Evolutionary conservation across 345 rosid species (phyloP), one percentile per base, ranked within the genome.

Genomic region (Psidium friedrichsthalianum): DNA sequence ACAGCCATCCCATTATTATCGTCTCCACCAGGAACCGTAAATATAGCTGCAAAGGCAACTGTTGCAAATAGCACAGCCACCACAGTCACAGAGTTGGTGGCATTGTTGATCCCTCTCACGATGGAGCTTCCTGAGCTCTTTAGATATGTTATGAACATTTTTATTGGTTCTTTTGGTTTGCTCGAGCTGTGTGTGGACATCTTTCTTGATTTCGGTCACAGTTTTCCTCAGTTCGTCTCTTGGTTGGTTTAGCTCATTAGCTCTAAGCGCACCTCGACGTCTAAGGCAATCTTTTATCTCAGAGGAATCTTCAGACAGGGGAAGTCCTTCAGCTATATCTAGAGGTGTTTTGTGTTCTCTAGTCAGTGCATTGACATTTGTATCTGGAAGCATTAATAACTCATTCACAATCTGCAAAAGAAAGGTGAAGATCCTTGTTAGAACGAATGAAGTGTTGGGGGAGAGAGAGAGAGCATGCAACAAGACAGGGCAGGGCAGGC

Each of bases 1-100:
- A 91, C 94, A 1, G 98, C 95, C 88, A 85, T 90, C 9, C 99
- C 98, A 5, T 86, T 27, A 2, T 93, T 84, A 18, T 74, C 40
- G 74, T 94, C 95, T 3, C 86, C 87, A 9, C 88, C 88, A 10
- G 90, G 90, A 40, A 88, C 88, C 0, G 90, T 88, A 86, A 88
- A 88, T 44, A 88, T 86, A 53, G 90, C 90, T 5, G 88, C 88
- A 27, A 88, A 88, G 82, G 90, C 90, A n/a, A 88, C 88, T 9
- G 88, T 86, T 9, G 88, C 88, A 59, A 88, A 86, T 57, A 88
- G 87, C 78, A 86, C 88, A 6, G 90, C 90, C 51, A 86, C 90
- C 80, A 86, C 86, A 10, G 88, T 88, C 36, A 88, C 88, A 16
- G 88, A 86, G 85, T 86, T 86, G 29, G 88, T 82, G 51, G 88